Conservation (phyloP, 768 basidiomycete genomes). For the Lepiota venenata region DNA sequence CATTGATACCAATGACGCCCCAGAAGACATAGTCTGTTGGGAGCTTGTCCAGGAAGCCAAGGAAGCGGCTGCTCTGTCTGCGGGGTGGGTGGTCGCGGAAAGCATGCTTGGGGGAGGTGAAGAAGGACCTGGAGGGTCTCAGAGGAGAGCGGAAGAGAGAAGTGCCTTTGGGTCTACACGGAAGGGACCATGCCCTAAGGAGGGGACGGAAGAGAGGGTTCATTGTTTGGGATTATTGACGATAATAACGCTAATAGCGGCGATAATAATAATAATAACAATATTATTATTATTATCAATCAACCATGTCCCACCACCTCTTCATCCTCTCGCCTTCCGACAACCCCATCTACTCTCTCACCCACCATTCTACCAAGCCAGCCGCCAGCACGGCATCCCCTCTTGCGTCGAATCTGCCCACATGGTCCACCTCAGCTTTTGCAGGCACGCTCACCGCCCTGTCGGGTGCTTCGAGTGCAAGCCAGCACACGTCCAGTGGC, state of each 20-base stretch:
- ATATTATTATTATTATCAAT: background rate
- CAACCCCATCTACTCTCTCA: slow-evolving; percentile 80
- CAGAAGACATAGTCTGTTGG: slow-evolving; percentile 54
- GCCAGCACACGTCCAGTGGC: slow-evolving; percentile 65
- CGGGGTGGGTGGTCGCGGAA: slow-evolving; percentile 17
- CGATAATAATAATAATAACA: background rate
- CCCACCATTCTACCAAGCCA: slow-evolving; percentile 80
- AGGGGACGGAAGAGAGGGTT: slow-evolving; percentile 7
- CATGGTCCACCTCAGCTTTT: slow-evolving; percentile 90
- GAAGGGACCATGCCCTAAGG: background rate
- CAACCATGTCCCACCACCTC: slow-evolving; percentile 78
- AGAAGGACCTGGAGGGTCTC: slow-evolving; percentile 13
- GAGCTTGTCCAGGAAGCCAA: slow-evolving; percentile 47
- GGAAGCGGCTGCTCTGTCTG: slow-evolving; percentile 14
- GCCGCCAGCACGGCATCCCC: slow-evolving; percentile 56
- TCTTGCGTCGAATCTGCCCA: slow-evolving; percentile 78
- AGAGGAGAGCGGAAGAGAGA: background rate
- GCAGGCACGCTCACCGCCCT: slow-evolving; percentile 85
- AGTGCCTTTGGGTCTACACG: background rate
- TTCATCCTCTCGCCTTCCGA: slow-evolving; percentile 85
- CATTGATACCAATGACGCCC: slow-evolving; percentile 63
- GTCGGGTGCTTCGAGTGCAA: slow-evolving; percentile 78
- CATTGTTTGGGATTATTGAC: slow-evolving; percentile 14
- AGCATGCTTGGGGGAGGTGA: slow-evolving; percentile 16
- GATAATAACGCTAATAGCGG: background rate